Evolutionary conservation across 2,329 filamentous ascomycete genomes (phyloP).

Genomic region (Nannizzia gypsea): DNA sequence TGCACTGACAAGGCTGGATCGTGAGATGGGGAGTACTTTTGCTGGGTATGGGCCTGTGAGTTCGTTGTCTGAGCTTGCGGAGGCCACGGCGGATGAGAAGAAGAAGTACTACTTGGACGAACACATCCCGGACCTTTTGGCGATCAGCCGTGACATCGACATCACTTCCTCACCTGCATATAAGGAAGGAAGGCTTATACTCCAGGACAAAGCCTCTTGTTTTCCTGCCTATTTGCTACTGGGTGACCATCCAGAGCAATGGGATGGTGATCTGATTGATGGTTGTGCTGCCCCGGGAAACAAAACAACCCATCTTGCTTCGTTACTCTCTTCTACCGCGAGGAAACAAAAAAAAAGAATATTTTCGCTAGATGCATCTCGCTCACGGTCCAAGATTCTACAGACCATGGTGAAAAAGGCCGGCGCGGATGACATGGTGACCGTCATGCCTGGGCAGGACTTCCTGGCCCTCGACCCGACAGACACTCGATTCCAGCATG

Average conservation of each 20-base stretch:
- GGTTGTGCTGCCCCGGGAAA: slow-evolving; percentile 92
- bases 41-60: slow-evolving; percentile 46
- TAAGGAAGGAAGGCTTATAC: slow-evolving; percentile 61
- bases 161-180: slow-evolving; percentile 65
- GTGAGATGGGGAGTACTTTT: slow-evolving; percentile 67
- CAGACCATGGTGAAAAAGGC: slow-evolving; percentile 74
- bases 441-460: slow-evolving; percentile 62
- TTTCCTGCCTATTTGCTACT: slow-evolving; percentile 86
- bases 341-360: slow-evolving; percentile 38
- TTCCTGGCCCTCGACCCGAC: slow-evolving; percentile 65
- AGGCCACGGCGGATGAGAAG: slow-evolving; percentile 16
- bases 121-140: slow-evolving; percentile 73
- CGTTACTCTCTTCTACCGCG: slow-evolving; percentile 43
- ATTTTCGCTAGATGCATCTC: slow-evolving; percentile 31
- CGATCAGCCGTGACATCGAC: slow-evolving; percentile 59
- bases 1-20: slow-evolving; percentile 56
- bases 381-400: slow-evolving; percentile 56
- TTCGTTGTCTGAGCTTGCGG: slow-evolving; percentile 45
- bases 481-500: slow-evolving; percentile 50
- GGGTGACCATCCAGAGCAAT: slow-evolving; percentile 39
- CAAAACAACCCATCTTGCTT: slow-evolving; percentile 88
- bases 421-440: slow-evolving; percentile 54
- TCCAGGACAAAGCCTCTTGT: slow-evolving; percentile 95
- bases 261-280: slow-evolving; percentile 65
- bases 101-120: slow-evolving; percentile 58